phyloP scores from a whole-genome alignment of 2,329 filamentous ascomycete species.

The Verticillium zaregamsianum region DNA sequence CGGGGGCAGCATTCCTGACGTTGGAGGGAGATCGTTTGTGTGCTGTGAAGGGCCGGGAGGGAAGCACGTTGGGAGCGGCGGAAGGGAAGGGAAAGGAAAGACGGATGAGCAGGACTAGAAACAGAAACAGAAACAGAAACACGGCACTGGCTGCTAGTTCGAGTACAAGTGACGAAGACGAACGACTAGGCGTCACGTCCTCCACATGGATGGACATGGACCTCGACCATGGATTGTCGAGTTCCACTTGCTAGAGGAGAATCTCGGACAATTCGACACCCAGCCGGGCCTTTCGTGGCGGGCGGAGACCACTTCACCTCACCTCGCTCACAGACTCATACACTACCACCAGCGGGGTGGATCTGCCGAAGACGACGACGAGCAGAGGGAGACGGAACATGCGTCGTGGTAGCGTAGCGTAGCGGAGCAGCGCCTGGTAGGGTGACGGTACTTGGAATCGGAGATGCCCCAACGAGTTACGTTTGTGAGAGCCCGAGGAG shows the following conservation, averaged over 20 bases:
- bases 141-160: neutral
- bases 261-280: neutral
- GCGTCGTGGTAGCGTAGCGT: neutral
- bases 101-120: neutral
- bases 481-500: neutral
- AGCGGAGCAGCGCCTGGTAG: neutral
- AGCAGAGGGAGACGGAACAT: neutral
- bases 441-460: neutral
- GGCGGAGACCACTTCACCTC: neutral
- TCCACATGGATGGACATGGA: neutral
- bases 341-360: neutral
- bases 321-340: neutral
- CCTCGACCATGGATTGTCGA: neutral
- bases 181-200: neutral
- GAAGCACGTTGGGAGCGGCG: neutral
- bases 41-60: neutral
- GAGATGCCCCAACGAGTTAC: neutral
- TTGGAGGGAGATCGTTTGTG: neutral
- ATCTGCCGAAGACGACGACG: neutral
- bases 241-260: neutral
- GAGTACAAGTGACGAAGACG: neutral
- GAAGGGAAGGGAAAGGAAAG: neutral
- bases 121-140: neutral
- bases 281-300: neutral
- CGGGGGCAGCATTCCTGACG: neutral